Evolutionary conservation across 805 yeast species (phyloP).

Genomic region (Suhomyces vadensis): DNA sequence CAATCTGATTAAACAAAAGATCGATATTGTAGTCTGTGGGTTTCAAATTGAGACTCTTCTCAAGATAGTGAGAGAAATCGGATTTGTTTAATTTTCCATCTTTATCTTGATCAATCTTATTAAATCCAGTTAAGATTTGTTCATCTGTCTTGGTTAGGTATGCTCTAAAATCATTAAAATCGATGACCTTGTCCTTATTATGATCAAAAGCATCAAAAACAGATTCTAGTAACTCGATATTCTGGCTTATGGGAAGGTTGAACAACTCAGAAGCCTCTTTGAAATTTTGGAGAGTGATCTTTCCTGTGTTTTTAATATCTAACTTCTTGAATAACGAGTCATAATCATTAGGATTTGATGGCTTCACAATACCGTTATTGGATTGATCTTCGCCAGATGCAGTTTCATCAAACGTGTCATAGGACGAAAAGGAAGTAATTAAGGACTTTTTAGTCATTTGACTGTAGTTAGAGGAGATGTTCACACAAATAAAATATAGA

Average conservation of each 20-base stretch:
- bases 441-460: constrained; percentile 5
- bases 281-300: constrained; percentile 50
- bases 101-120: constrained; percentile 63
- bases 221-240: constrained; percentile 56
- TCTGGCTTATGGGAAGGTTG: constrained; percentile 66
- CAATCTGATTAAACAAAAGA: constrained; percentile 56
- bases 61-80: constrained; percentile 69
- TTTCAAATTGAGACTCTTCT: constrained; percentile 49
- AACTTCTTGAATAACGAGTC: constrained; percentile 34
- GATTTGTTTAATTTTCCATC: constrained; percentile 68
- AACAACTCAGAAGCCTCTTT: constrained; percentile 44
- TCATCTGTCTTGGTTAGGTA: constrained; percentile 68
- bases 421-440: constrained; percentile 3
- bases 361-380: constrained; percentile 3
- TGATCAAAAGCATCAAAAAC: constrained; percentile 61
- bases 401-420: constrained; percentile 1
- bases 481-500: not conserved
- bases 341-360: constrained; percentile 28
- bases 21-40: constrained; percentile 56
- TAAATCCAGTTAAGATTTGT: constrained; percentile 70
- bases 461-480: no score
- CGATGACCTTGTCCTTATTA: constrained; percentile 56
- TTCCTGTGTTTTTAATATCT: constrained; percentile 46
- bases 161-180: constrained; percentile 63
- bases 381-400: no score